phyloP scores from a whole-genome alignment of 257 asterid species.

The Ocimum tenuiflorum region DNA sequence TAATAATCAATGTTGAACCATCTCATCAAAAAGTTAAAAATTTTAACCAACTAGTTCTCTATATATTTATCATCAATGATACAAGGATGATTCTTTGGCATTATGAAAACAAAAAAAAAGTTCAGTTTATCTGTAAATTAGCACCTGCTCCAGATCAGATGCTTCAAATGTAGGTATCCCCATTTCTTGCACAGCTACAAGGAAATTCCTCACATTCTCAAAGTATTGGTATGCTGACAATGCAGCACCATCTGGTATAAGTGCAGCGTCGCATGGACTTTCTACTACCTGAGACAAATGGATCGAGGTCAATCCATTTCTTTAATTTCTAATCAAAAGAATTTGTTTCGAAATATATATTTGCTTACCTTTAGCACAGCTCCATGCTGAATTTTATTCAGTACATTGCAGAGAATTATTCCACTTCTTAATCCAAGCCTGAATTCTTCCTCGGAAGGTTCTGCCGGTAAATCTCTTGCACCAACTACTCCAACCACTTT shows the following conservation, averaged over 20 bases:
- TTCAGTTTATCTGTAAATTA: not conserved
- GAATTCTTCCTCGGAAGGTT: constrained; percentile 96
- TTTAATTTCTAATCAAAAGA: no score
- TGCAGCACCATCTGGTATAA: constrained; percentile 89
- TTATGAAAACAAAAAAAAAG: not conserved
- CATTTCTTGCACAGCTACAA: constrained; percentile 77
- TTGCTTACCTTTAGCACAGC: constrained; percentile 68
- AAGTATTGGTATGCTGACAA: constrained; percentile 86
- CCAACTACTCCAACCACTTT: constrained; percentile 88
- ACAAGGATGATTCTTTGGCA: not conserved
- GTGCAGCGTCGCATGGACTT: constrained; percentile 63
- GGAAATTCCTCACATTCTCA: constrained; percentile 91
- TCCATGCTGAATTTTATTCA: constrained; percentile 83
- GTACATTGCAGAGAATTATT: constrained; percentile 81
- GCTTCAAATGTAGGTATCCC: constrained; percentile 95
- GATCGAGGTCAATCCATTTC: constrained; percentile 9
- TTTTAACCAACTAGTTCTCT: no score
- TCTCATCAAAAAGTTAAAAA: no score
- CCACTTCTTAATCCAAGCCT: constrained; percentile 91
- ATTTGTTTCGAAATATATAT: no score
- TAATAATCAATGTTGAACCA: no score
- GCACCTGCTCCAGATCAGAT: constrained; percentile 92
- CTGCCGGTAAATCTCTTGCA: constrained; percentile 86
- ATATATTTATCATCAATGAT: not conserved
- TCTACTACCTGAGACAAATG: constrained; percentile 68